A percentile compares a stretch with the other conserved stretches of the same genome.
phyloP scores from a whole-genome alignment of 2,329 filamentous ascomycete species.

The Fusarium palustre region DNA sequence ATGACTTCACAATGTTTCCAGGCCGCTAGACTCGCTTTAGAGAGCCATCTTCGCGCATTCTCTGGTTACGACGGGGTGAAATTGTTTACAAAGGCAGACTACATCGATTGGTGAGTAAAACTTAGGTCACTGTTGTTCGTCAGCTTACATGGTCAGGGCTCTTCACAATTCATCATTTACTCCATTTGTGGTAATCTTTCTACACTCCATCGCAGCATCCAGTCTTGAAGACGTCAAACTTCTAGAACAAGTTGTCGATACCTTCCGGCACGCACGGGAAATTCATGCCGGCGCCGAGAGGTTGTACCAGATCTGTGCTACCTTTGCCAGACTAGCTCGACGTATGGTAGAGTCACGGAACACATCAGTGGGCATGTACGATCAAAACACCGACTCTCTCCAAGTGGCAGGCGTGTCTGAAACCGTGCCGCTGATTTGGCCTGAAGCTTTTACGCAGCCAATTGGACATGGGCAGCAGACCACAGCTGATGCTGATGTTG shows the following conservation, averaged over 20 bases:
- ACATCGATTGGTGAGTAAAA: slow-evolving; percentile 34
- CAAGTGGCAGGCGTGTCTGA: slow-evolving; percentile 31
- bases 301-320: slow-evolving; percentile 35
- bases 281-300: slow-evolving; percentile 28
- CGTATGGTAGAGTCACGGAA: slow-evolving; percentile 35
- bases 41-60: slow-evolving; percentile 34
- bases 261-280: slow-evolving; percentile 19
- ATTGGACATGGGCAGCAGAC: background rate
- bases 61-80: slow-evolving; percentile 21
- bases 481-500: background rate
- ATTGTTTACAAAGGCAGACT: slow-evolving; percentile 32
- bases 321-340: slow-evolving; percentile 28
- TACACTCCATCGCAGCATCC: slow-evolving; percentile 29
- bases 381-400: slow-evolving; percentile 29
- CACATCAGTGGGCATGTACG: slow-evolving; percentile 34
- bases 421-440: slow-evolving; percentile 11
- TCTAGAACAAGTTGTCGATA: slow-evolving; percentile 33
- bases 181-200: slow-evolving; percentile 38
- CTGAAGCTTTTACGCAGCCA: background rate
- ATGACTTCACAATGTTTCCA: slow-evolving; percentile 36
- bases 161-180: slow-evolving; percentile 41
- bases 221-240: slow-evolving; percentile 17
- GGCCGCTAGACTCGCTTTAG: slow-evolving; percentile 23
- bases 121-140: background rate
- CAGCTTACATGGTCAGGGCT: slow-evolving; percentile 27